Conservation (phyloP, 805 yeast species). For the Saccharomyces eubayanus region DNA sequence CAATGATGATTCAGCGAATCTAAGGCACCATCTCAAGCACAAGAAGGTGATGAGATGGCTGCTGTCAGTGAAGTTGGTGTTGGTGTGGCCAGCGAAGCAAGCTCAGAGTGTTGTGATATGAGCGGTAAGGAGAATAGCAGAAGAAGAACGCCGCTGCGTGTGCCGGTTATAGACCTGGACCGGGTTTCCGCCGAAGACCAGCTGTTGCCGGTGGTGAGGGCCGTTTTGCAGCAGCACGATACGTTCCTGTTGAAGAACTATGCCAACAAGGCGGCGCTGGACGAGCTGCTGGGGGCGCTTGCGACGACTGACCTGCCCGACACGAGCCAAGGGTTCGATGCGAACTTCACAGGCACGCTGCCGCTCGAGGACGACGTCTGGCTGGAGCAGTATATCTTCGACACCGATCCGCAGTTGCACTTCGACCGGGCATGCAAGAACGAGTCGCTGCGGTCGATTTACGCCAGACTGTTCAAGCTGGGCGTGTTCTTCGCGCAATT, state of each 20-base stretch:
- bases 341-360: slow-evolving; percentile 23
- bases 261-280: slow-evolving; percentile 19
- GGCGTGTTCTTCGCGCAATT: slow-evolving; percentile 17
- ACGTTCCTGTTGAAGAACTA: slow-evolving; percentile 26
- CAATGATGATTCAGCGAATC: not conserved
- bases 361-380: slow-evolving; percentile 8
- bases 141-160: not conserved
- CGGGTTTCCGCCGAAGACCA: slow-evolving; percentile 19
- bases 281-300: slow-evolving; percentile 8
- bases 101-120: not conserved
- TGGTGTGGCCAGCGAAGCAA: not conserved
- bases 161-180: slow-evolving; percentile 24
- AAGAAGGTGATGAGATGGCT: not conserved
- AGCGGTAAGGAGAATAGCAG: not conserved
- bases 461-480: slow-evolving; percentile 17
- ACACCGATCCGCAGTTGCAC: slow-evolving; percentile 12
- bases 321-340: slow-evolving; percentile 18
- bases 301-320: slow-evolving; percentile 6
- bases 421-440: slow-evolving; percentile 14
- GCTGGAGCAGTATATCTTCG: slow-evolving; percentile 24
- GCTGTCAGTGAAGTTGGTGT: not conserved
- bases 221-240: slow-evolving; percentile 17
- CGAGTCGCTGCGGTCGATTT: slow-evolving; percentile 10
- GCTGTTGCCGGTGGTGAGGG: slow-evolving; percentile 17
- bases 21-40: not conserved